Evolutionary conservation across 140 eudicot genomes (phyloP).

Genomic region (Oenanthe javanica): DNA sequence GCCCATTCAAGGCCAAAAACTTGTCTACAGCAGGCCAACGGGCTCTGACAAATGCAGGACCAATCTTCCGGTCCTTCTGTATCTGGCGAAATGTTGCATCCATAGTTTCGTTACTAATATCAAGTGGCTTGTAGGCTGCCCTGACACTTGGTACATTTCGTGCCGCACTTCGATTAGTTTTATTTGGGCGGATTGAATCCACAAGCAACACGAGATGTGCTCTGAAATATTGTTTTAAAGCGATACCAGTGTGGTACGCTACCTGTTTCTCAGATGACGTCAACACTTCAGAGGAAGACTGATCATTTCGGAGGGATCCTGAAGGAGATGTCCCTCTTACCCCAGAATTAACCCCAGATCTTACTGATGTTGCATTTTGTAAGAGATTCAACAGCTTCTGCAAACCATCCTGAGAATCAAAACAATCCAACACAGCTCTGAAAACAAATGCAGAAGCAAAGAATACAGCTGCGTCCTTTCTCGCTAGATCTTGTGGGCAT

Average conservation of each 20-base stretch:
- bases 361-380: slow-evolving; percentile 81
- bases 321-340: slow-evolving; percentile 38
- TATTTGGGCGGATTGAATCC: slow-evolving; percentile 73
- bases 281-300: slow-evolving; percentile 70
- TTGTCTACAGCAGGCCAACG: slow-evolving; percentile 88
- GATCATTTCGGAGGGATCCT: slow-evolving; percentile 66
- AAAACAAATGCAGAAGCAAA: slow-evolving; percentile 90
- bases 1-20: slow-evolving; percentile 72
- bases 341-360: slow-evolving; percentile 82
- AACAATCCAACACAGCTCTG: slow-evolving; percentile 84
- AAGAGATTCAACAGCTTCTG: slow-evolving; percentile 59
- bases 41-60: slow-evolving; percentile 79
- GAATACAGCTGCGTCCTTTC: slow-evolving; percentile 87
- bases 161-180: slow-evolving; percentile 54
- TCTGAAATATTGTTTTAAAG: slow-evolving; percentile 79
- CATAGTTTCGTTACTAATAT: slow-evolving; percentile 85
- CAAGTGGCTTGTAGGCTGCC: slow-evolving; percentile 90
- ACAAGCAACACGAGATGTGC: slow-evolving; percentile 82
- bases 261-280: slow-evolving; percentile 94
- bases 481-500: slow-evolving; percentile 89
- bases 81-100: slow-evolving; percentile 81
- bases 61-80: slow-evolving; percentile 90
- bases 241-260: slow-evolving; percentile 88
- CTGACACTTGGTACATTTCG: slow-evolving; percentile 59
- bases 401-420: slow-evolving; percentile 83